Evolutionary conservation across 352 stramenopile species (phyloP).

Genomic region (Pythium sp.): DNA sequence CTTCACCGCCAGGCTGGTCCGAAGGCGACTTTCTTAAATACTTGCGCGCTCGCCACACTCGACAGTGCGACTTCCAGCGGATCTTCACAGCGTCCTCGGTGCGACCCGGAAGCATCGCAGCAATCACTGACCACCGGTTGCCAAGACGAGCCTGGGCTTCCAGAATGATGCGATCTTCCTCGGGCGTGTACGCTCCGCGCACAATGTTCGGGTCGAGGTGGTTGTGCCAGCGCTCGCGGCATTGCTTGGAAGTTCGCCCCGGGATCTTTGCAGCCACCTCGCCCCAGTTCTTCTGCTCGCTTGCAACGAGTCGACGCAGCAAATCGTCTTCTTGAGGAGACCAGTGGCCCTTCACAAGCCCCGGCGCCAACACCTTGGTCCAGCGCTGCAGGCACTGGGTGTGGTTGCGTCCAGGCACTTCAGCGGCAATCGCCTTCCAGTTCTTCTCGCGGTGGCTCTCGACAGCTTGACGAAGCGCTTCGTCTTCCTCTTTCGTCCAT

Average conservation of each 20-base stretch:
- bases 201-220: constrained; percentile 87
- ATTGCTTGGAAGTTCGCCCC: constrained; percentile 88
- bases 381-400: constrained; percentile 90
- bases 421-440: constrained; percentile 90
- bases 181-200: constrained; percentile 81
- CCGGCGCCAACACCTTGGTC: constrained; percentile 88
- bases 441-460: constrained; percentile 88
- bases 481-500: constrained; percentile 89
- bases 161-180: constrained; percentile 88
- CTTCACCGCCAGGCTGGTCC: constrained; percentile 12
- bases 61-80: constrained; percentile 89
- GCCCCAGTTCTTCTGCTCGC: constrained; percentile 88
- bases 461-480: constrained; percentile 79
- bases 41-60: constrained; percentile 77
- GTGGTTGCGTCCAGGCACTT: constrained; percentile 87
- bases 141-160: constrained; percentile 81
- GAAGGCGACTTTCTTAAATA: constrained; percentile 65
- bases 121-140: constrained; percentile 91
- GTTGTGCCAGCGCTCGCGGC: constrained; percentile 89
- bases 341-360: constrained; percentile 90
- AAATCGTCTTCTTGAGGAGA: constrained; percentile 87
- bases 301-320: constrained; percentile 67
- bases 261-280: constrained; percentile 85
- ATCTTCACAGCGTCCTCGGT: constrained; percentile 93
- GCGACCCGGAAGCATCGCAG: constrained; percentile 79